phyloP scores from a whole-genome alignment of 2,329 filamentous ascomycete genomes.

The Sarocladiaceae sp. region DNA sequence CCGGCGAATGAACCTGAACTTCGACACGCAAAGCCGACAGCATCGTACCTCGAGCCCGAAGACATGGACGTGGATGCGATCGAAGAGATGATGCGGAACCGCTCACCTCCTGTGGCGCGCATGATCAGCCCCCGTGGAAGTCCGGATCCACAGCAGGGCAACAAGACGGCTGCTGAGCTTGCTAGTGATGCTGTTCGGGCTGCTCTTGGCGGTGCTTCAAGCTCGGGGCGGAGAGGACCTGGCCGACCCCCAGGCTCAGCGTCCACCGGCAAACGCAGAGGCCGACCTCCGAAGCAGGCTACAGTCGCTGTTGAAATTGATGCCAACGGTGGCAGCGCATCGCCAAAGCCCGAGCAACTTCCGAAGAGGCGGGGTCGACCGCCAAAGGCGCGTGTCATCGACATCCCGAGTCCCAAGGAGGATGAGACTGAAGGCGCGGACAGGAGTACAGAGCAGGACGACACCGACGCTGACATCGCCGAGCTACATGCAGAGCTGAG shows the following conservation, averaged over 20 bases:
- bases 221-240: constrained; percentile 3
- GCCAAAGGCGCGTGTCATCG: constrained; percentile 4
- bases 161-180: constrained; percentile 31
- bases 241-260: constrained; percentile 1
- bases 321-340: neutral
- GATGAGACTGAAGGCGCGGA: neutral
- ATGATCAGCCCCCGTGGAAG: constrained; percentile 9
- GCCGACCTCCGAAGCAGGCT: constrained; percentile 27
- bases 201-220: constrained; percentile 18
- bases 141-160: constrained; percentile 7
- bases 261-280: constrained; percentile 19
- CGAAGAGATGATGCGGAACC: constrained; percentile 38
- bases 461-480: neutral
- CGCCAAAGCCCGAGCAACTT: constrained; percentile 2
- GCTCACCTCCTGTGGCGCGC: neutral
- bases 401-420: neutral
- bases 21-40: constrained; percentile 47
- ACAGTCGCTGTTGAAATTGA: constrained; percentile 10
- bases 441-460: neutral
- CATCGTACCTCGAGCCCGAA: constrained; percentile 47
- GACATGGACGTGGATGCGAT: constrained; percentile 35
- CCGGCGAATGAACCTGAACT: constrained; percentile 45
- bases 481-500: constrained; percentile 1
- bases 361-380: constrained; percentile 12
- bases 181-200: constrained; percentile 31